Conservation (phyloP, 495 filamentous ascomycete genomes). For the Schizothecium vesticola region DNA sequence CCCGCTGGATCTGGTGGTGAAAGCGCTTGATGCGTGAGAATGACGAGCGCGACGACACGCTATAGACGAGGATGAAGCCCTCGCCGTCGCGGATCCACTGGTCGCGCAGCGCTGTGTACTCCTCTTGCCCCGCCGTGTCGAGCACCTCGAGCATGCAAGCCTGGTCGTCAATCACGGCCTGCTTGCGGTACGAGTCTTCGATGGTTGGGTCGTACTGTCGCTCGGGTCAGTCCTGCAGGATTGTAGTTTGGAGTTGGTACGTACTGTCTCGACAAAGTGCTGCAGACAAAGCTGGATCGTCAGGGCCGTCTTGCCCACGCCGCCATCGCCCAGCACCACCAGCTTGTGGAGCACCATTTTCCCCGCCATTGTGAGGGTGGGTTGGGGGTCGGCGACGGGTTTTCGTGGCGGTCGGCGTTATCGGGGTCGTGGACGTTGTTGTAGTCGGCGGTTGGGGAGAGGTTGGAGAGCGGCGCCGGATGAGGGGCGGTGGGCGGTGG, state of each 20-base stretch:
- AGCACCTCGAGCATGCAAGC: constrained; percentile 98
- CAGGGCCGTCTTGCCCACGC: constrained; percentile 91
- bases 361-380: constrained; percentile 46
- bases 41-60: constrained; percentile 91
- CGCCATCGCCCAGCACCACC: constrained; percentile 80
- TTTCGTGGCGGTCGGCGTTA: not conserved
- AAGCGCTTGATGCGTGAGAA: constrained; percentile 93
- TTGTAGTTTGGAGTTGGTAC: too few relatives aligned
- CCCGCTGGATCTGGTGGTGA: constrained; percentile 92
- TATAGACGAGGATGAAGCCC: constrained; percentile 96
- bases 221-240: too few relatives aligned
- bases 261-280: constrained; percentile 55
- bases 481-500: constrained; percentile 9
- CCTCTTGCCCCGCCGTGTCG: constrained; percentile 98
- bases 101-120: constrained; percentile 94
- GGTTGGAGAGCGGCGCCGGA: constrained; percentile 7
- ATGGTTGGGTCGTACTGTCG: constrained; percentile 88
- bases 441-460: constrained; percentile 7
- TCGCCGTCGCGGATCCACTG: constrained; percentile 99
- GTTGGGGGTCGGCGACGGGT: constrained; percentile 5
- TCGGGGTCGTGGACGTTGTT: constrained; percentile 1
- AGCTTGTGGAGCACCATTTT: constrained; percentile 98
- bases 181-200: constrained; percentile 95
- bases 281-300: constrained; percentile 85
- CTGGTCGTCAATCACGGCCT: constrained; percentile 93